Percentiles rank a stretch among this genome's conserved stretches.
phyloP scores from a whole-genome alignment of 1,139 yeast genomes.

The Candida sp. region DNA sequence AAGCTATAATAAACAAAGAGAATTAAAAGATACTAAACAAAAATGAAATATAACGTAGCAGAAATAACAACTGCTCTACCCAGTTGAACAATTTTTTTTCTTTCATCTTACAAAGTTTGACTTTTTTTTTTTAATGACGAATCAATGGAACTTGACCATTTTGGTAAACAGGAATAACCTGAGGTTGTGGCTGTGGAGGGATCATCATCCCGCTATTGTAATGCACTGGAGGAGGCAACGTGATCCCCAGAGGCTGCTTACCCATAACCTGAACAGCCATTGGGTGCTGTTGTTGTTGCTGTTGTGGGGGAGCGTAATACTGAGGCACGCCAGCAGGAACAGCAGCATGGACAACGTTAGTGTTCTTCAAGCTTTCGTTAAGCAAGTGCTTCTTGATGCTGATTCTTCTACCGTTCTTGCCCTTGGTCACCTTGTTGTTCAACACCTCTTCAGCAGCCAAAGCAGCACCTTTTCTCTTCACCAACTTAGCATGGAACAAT shows the following conservation, averaged over 20 bases:
- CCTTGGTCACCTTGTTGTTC: slow-evolving; percentile 49
- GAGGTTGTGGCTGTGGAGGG: slow-evolving; percentile 2
- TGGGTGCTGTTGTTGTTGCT: slow-evolving; percentile 4
- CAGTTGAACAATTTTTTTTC: not conserved
- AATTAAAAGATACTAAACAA: not conserved
- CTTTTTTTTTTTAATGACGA: slow-evolving; percentile 18
- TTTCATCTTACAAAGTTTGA: not conserved
- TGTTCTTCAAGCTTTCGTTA: slow-evolving; percentile 14
- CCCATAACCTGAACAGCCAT: not conserved
- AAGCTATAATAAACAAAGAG: not conserved
- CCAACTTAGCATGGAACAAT: slow-evolving; percentile 74
- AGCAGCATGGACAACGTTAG: not conserved
- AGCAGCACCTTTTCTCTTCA: slow-evolving; percentile 67
- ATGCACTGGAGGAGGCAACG: slow-evolving; percentile 21
- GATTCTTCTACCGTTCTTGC: slow-evolving; percentile 50
- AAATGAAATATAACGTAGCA: not conserved
- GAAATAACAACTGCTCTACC: not conserved
- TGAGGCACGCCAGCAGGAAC: slow-evolving; percentile 1
- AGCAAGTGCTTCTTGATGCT: slow-evolving; percentile 34
- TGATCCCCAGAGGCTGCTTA: slow-evolving; percentile 6
- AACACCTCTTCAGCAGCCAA: slow-evolving; percentile 59
- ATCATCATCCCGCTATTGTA: slow-evolving; percentile 4
- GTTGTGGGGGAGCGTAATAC: slow-evolving; percentile 6
- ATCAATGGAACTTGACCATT: slow-evolving; percentile 20
- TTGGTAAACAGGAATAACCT: slow-evolving; percentile 6